Percentiles rank a stretch among this genome's conserved stretches.
Conservation (phyloP, 148 eudicot species). For the Rheum nobile region DNA sequence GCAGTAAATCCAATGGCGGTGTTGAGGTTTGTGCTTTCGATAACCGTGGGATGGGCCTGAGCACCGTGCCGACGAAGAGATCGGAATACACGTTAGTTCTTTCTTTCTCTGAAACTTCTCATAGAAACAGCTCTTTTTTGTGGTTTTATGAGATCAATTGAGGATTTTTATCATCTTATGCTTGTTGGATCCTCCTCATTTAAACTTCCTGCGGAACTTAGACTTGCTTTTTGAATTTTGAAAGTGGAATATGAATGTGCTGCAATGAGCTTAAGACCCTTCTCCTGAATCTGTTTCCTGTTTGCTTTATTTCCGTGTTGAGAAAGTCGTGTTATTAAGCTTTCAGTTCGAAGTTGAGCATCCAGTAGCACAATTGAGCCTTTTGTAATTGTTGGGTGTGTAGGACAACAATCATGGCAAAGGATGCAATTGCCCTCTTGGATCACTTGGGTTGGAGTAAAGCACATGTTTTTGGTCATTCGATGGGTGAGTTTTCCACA, state of each 20-base stretch:
- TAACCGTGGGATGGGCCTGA: slow-evolving; percentile 90
- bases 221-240: background rate
- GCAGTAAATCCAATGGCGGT: slow-evolving; percentile 15
- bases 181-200: background rate
- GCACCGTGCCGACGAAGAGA: slow-evolving; percentile 57
- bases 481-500: slow-evolving; percentile 66
- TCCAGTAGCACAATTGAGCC: background rate
- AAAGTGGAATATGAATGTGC: background rate
- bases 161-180: background rate
- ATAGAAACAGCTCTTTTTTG: too few relatives aligned
- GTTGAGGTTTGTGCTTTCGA: slow-evolving; percentile 83
- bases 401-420: slow-evolving; percentile 86
- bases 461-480: slow-evolving; percentile 93
- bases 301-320: background rate
- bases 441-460: slow-evolving; percentile 90
- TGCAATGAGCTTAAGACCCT: background rate
- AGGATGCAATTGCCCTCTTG: slow-evolving; percentile 83
- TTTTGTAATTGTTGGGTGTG: slow-evolving; percentile 16
- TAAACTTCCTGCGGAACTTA: background rate
- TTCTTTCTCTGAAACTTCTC: background rate
- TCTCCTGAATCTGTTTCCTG: background rate
- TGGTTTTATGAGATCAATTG: background rate
- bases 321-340: background rate
- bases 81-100: slow-evolving; percentile 65
- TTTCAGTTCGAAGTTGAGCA: background rate